Evolutionary conservation across 108 stramenopile genomes (phyloP), one percentile per base, ranked within the genome.

Genomic region (Thalassiosira profunda): DNA sequence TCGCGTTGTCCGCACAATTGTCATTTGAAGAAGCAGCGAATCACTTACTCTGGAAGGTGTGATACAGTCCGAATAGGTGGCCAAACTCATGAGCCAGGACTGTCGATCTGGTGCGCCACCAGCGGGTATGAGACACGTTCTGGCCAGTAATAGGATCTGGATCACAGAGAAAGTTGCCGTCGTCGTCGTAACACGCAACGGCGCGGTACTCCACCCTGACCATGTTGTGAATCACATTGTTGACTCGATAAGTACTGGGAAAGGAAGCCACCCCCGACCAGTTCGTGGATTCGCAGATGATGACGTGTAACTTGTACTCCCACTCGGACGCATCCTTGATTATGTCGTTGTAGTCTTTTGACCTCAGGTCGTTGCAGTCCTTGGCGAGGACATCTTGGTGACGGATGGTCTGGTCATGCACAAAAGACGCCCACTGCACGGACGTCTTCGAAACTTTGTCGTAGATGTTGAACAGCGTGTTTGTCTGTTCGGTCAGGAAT

Each of bases 1-100:
- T n/a, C n/a, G n/a, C n/a, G n/a, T n/a, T n/a, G n/a, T n/a, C n/a
- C n/a, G n/a, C n/a, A n/a, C n/a, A n/a, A n/a, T n/a, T n/a, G n/a
- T n/a, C n/a, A n/a, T n/a, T n/a, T n/a, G n/a, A n/a, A n/a, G n/a
- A n/a, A n/a, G n/a, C n/a, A n/a, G n/a, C n/a, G n/a, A n/a, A n/a
- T n/a, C n/a, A n/a, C n/a, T n/a, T n/a, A n/a, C n/a, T n/a, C n/a
- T n/a, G 4, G 35, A 59, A 59, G 4, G 67, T 69, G 43, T 69
- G 67, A 1, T 1, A 1, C 12, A 67, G 31, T 36, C 65, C 65
- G 42, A 60, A 60, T 29, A 60, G 58, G 3, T 60, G 58, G 3
- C 58, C 58, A 42, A 60, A 42, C 58, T 60, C 58, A 46, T 60
- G 58, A 42, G 58, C 58, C 17, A 60, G 58, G 14, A 3, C 38